These are phyloP conservation scores for Ustilago lituana DNA, from an alignment of 1,284 basidiomycete species.

Conservation along the genomic window DNA sequence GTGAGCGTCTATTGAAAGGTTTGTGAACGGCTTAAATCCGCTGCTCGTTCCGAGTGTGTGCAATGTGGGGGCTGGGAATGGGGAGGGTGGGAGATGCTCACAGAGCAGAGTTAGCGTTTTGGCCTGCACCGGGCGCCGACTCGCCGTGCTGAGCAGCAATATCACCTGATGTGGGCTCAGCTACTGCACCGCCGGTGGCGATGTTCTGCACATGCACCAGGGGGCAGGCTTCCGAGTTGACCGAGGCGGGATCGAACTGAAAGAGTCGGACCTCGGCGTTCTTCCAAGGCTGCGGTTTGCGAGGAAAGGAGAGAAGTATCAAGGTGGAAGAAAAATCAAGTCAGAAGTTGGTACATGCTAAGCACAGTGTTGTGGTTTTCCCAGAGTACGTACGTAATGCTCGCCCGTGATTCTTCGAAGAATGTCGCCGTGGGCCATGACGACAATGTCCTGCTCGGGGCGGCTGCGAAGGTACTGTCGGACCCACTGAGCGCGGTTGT, in stretches of 20 bases:
- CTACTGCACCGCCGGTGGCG: constrained; percentile 53
- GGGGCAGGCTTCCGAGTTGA: constrained; percentile 52
- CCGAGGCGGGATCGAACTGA: constrained; percentile 52
- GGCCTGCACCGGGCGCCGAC: constrained; percentile 71
- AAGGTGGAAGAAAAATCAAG: neutral
- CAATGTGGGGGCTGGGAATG: neutral
- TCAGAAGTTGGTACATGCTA: too few species aligned
- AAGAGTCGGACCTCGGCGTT: constrained; percentile 65
- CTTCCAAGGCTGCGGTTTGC: constrained; percentile 53
- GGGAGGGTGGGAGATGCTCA: constrained; percentile 32
- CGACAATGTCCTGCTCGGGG: constrained; percentile 62
- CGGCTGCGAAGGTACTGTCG: constrained; percentile 63
- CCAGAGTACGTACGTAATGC: constrained; percentile 33
- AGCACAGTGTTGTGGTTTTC: neutral
- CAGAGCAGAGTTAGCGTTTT: constrained; percentile 42
- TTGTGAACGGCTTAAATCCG: too few species aligned
- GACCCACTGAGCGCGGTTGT: constrained; percentile 63
- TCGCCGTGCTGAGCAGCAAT: constrained; percentile 34
- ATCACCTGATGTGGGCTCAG: constrained; percentile 55
- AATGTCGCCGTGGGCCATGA: constrained; percentile 67
- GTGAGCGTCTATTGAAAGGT: constrained; percentile 32
- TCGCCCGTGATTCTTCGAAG: constrained; percentile 59
- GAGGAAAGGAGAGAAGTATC: neutral
- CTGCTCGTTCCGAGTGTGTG: too few species aligned
- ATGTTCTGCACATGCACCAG: constrained; percentile 49